Percentiles rank a stretch among this genome's conserved stretches.
phyloP scores from a whole-genome alignment of 768 basidiomycete genomes.

The Russula brevipes region DNA sequence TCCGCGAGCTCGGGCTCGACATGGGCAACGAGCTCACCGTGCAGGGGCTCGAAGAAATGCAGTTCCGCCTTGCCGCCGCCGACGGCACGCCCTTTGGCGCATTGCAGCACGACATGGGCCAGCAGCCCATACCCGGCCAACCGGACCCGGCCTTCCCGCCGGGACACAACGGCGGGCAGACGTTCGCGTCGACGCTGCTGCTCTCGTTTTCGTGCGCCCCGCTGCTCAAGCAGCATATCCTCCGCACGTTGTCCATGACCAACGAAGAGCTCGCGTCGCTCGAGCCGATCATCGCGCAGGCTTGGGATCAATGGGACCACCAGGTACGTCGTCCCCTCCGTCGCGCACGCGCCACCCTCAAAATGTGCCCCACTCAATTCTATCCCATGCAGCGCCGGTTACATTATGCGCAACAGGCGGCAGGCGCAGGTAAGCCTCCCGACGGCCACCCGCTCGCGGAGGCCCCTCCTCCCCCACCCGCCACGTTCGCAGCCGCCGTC shows the following conservation, averaged over 20 bases:
- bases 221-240: conserved; percentile 65
- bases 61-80: conserved; percentile 51
- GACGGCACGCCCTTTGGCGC: conserved; percentile 38
- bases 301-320: conserved; percentile 84
- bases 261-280: conserved; percentile 74
- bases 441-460: conserved; percentile 30
- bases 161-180: conserved; percentile 58
- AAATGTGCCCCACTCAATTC: not conserved
- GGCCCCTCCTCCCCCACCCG: conserved; percentile 23
- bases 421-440: conserved; percentile 28
- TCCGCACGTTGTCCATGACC: conserved; percentile 68
- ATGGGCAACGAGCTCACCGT: conserved; percentile 64
- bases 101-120: conserved; percentile 29
- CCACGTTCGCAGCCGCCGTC: conserved; percentile 19
- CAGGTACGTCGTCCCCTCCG: conserved; percentile 45
- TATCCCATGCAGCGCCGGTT: conserved; percentile 38
- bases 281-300: conserved; percentile 75
- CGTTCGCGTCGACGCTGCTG: conserved; percentile 72
- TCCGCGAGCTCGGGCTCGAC: conserved; percentile 76
- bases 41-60: conserved; percentile 59
- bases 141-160: conserved; percentile 63
- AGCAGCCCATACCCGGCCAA: conserved; percentile 34
- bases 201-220: conserved; percentile 73
- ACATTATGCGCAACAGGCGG: conserved; percentile 40
- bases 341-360: not conserved